Evolutionary conservation across 106 monocot species (phyloP).

Genomic region (Platanthera zijinensis): DNA sequence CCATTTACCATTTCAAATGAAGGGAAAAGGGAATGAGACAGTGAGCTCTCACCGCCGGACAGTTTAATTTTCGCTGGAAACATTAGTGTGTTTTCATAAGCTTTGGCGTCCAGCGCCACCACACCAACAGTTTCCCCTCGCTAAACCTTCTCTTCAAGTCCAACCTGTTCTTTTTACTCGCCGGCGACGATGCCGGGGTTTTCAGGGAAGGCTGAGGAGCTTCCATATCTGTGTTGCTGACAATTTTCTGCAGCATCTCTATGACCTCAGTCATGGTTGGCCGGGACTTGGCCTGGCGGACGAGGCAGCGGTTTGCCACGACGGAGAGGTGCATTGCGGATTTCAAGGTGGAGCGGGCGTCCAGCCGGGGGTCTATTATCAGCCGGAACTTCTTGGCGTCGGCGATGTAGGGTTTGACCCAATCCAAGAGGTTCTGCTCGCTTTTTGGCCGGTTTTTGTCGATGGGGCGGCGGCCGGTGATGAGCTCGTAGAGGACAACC

Average conservation of each 20-base stretch:
- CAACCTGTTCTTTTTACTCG: slow-evolving; percentile 18
- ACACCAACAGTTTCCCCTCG: slow-evolving; percentile 18
- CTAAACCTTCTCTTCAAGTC: slow-evolving; percentile 24
- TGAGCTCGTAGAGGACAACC: slow-evolving; percentile 79
- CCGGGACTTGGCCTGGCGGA: slow-evolving; percentile 45
- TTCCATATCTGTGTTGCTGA: slow-evolving; percentile 32
- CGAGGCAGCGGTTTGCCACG: slow-evolving; percentile 68
- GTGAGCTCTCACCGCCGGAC: background rate
- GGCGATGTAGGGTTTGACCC: slow-evolving; percentile 71
- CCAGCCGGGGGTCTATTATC: slow-evolving; percentile 69
- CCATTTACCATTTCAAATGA: background rate
- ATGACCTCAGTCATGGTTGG: slow-evolving; percentile 83
- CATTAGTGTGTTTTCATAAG: slow-evolving; percentile 12
- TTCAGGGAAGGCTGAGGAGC: slow-evolving; percentile 24
- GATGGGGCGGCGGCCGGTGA: slow-evolving; percentile 66
- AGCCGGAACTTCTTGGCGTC: slow-evolving; percentile 54
- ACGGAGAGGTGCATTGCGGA: slow-evolving; percentile 49
- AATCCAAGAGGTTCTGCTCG: slow-evolving; percentile 83
- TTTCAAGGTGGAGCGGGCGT: slow-evolving; percentile 44
- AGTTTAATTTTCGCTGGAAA: background rate
- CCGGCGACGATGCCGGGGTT: background rate
- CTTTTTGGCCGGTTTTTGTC: slow-evolving; percentile 69
- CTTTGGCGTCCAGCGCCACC: slow-evolving; percentile 34
- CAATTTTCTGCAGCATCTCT: slow-evolving; percentile 44
- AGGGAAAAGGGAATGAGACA: background rate